Evolutionary conservation across 2,329 filamentous ascomycete species (phyloP).

Genomic region (Macrophomina phaseolina): DNA sequence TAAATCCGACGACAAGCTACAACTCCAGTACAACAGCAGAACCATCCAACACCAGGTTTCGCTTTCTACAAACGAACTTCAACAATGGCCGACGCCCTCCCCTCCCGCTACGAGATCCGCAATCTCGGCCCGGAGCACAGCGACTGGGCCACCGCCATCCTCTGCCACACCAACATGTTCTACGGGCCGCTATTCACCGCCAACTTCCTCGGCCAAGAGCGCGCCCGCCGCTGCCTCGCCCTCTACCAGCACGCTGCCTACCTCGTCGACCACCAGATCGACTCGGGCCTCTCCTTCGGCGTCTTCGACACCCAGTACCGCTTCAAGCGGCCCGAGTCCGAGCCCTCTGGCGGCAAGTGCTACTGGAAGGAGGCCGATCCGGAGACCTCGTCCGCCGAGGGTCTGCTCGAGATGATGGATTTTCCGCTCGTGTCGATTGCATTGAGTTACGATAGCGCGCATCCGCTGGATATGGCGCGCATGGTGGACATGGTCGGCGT

Average conservation of each 20-base stretch:
- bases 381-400: constrained; percentile 1
- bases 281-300: constrained; percentile 43
- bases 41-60: too few species aligned
- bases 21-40: too few species aligned
- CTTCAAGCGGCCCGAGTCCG: constrained; percentile 42
- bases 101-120: constrained; percentile 41
- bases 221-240: constrained; percentile 29
- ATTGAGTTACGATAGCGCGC: constrained; percentile 41
- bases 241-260: constrained; percentile 32
- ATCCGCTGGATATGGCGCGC: constrained; percentile 36
- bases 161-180: constrained; percentile 41
- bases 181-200: constrained; percentile 38
- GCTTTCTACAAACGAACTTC: too few species aligned
- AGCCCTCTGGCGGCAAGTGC: constrained; percentile 34
- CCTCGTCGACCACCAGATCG: constrained; percentile 42
- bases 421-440: constrained; percentile 48
- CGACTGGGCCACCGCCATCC: constrained; percentile 39
- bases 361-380: constrained; percentile 38
- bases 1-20: neutral
- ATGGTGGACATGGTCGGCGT: constrained; percentile 34
- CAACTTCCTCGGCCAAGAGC: constrained; percentile 25
- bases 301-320: constrained; percentile 48
- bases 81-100: constrained; percentile 28
- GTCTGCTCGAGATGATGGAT: constrained; percentile 43
- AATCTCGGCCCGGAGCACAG: constrained; percentile 36